Base-by-base conservation (phyloP, 352 stramenopile genomes). In the Pythium sukuiense region DNA sequence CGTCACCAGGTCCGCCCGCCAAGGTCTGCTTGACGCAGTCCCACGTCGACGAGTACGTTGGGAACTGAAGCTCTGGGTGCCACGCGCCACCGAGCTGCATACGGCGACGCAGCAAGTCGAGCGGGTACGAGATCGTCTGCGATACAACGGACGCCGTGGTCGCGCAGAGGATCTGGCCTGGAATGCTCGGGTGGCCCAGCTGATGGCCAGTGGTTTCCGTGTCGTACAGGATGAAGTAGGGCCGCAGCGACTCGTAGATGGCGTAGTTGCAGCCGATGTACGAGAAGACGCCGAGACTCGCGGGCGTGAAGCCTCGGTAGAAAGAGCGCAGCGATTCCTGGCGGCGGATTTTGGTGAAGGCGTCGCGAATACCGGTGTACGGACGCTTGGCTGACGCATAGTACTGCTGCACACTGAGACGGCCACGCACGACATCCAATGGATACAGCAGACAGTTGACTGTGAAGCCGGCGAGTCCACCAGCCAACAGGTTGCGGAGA, bases 191-290 rank as follows among this genome's bases (percentile, higher is more conserved):
- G 26, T 89, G 84, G 26, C 76, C 83, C 0, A 92, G 72, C 54
- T 85, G 74, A 41, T 83, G 77, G 30, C 70, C 76, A 9, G 70
- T 81, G 13, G 75, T 72, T 7, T 75, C 63, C 13, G 76, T 79
- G 67, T 92, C 80, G 74, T 94, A 92, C 18, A 92, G 67, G 56
- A 92, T 79, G 32, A 95, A 90, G 24, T 88, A 75, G 14, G 87
- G 87, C 0, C 87, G 83, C n/a, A 93, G 66, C 37, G 79, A 90
- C 69, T 94, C 87, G 67, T 96, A 96, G 14, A 94, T 82, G 14
- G 86, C 75, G 67, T 91, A 88, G 67, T 93, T 94, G 65, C 84
- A 87, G 39, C 87, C 87, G 45, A 94, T 93, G 76, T 93, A 96
- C 37, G 76, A 77, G 61, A 90, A 92, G 9, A 90, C 80, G 6